These are phyloP conservation scores for Syzygium syzygioides DNA, from an alignment of 441 rosid species.

Conservation along the genomic window DNA sequence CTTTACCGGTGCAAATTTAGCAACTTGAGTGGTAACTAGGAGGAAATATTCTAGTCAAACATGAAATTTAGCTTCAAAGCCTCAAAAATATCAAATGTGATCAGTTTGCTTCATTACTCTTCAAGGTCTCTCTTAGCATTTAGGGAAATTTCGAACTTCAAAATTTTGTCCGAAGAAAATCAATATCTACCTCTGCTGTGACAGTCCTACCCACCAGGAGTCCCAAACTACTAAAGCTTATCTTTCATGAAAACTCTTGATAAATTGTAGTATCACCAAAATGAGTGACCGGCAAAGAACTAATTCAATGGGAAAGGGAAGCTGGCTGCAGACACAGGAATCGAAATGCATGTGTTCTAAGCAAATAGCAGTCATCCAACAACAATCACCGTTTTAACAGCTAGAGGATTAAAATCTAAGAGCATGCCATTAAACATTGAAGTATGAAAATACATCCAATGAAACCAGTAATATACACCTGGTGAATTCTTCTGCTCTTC, in stretches of 20 bases:
- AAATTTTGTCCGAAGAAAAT: background rate
- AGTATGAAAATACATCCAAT: background rate
- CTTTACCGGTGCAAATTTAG: background rate
- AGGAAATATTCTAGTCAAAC: background rate
- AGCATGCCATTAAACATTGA: background rate
- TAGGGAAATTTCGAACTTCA: background rate
- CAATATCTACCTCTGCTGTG: background rate
- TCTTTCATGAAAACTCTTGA: background rate
- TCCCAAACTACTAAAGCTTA: background rate
- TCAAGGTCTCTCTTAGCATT: background rate
- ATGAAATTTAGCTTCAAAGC: background rate
- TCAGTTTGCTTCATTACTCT: background rate
- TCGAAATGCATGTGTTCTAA: background rate
- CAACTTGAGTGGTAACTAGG: background rate
- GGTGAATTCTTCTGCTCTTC: constrained; percentile 52
- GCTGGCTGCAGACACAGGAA: background rate
- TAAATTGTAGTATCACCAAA: background rate
- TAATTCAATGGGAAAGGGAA: background rate
- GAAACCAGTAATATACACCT: background rate
- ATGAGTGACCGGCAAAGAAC: background rate
- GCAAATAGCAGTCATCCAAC: background rate
- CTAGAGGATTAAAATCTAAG: background rate
- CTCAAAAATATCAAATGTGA: background rate
- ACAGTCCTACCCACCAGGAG: background rate
- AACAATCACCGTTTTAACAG: background rate